Base-by-base conservation (phyloP, 768 basidiomycete genomes). In the Tricholomella constricta region DNA sequence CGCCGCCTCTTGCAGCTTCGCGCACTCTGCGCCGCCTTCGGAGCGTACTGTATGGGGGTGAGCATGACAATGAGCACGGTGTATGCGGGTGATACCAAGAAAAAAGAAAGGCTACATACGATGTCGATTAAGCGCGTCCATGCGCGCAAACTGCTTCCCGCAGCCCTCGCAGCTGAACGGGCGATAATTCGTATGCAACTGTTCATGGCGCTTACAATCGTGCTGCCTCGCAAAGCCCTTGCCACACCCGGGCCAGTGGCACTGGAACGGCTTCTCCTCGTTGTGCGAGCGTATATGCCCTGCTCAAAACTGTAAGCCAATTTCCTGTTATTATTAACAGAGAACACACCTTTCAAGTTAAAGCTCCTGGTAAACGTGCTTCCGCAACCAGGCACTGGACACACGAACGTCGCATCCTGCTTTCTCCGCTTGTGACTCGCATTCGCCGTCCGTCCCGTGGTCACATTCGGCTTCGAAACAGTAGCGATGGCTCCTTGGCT, bases 191-290 rank as follows among this genome's bases (percentile, higher is more conserved):
- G 91, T 86, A 67, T 98, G 95, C 36, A 98, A 77, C 59, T 94
- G 89, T 69, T 97, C 95, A 62, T 98, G 96, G 2, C 94, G 83
- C 67, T 96, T 98, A 72, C 95, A 97, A 68, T 98, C 95, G 64
- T 97, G 95, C 67, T 96, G 92, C 51, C 94, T 72, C 23, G 91
- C 94, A 57, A 97, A 95, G 20, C 94, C 92, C 72, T 97, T 96
- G 23, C 86, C 88, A 65, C 94, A 98, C 20, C 92, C 94, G 1
- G 92, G 91, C 86, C 93, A 96, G 62, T 90, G 87, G 73, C 94
- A 98, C 68, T 88, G 84, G 78, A 94, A 98, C 27, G 94, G 94
- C 56, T 93, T 88, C 70, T 96, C 93, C 68, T 95, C 94, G 55
- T 90, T 94, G 63, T 97, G 95, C 12, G 91, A 93, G 36, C 95